Base-by-base conservation (phyloP, 768 basidiomycete genomes). In the Podaxis mareebaensis region DNA sequence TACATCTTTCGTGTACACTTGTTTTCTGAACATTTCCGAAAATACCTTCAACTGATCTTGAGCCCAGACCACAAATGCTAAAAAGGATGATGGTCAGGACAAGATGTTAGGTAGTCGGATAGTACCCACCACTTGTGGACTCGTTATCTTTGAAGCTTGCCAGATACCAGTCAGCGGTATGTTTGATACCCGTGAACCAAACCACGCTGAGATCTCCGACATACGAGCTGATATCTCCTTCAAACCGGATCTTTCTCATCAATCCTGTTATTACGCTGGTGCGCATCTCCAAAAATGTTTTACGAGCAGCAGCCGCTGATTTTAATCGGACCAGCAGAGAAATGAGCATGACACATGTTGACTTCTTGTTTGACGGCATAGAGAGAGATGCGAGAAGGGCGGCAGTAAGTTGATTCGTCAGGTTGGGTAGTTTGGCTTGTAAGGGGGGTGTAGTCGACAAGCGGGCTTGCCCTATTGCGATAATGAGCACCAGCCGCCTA, bases 101-200 rank as follows among this genome's bases (percentile, higher is more conserved):
- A 15, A 48, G 33, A 54, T 5, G 39, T 3, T 6, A 24, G 0
- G 59, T 54, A 58, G 54, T 66, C 39, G 60, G 36, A 36, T 57
- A 40, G 53, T 0, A 81, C 93, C 66, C 68, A 96, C 96, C 85
- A 63, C 94, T 96, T 0, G 96, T 91, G 65, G 93, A 92, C 67
- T 95, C 89, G 71, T 97, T 95, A 75, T 98, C 97, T 74, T 90
- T 92, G 76, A 97, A 99, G 61, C 94, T 95, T 0, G 91, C 89
- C 67, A 98, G 79, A 75, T 93, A 99, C 97, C 97, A 99, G 76
- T 99, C 96, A 13, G 93, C 93, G 1, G 96, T 97, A 71, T 99
- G 94, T 73, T 97, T 96, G 73, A 99, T 91, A 1, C 93, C 89
- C 0, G 95, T 97, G 69, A 99, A 99, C 63, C 90, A 86, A 0